These are phyloP conservation scores for Fusarium tuaranense DNA, from an alignment of 2,329 filamentous ascomycete species.

Conservation along the genomic window DNA sequence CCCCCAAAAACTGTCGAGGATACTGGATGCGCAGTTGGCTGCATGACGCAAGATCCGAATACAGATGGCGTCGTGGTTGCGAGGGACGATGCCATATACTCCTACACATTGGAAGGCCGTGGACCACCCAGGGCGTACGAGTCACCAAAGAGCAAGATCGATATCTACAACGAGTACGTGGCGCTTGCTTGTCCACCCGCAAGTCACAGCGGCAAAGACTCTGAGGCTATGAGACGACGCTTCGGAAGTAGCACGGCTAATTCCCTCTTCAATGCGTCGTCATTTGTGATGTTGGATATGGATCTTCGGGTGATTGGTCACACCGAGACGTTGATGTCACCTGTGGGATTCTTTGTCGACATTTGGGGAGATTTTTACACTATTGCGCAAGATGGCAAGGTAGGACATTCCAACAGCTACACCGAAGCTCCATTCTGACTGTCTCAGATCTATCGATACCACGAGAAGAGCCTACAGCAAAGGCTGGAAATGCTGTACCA, in stretches of 20 bases:
- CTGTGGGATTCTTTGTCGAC: constrained; percentile 82
- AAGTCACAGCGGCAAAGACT: constrained; percentile 63
- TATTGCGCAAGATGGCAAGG: constrained; percentile 92
- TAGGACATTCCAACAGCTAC: constrained; percentile 50
- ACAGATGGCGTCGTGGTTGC: constrained; percentile 92
- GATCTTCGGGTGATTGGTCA: constrained; percentile 91
- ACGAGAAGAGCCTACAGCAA: constrained; percentile 90
- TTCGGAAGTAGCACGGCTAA: constrained; percentile 79
- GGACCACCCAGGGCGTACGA: constrained; percentile 93
- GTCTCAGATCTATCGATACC: constrained; percentile 81
- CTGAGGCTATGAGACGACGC: constrained; percentile 73
- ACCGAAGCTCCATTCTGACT: constrained; percentile 23
- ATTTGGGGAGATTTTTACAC: constrained; percentile 94
- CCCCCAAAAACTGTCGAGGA: constrained; percentile 91
- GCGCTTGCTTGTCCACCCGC: constrained; percentile 83
- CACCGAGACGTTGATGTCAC: constrained; percentile 84
- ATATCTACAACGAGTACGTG: constrained; percentile 86
- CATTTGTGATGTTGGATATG: constrained; percentile 91
- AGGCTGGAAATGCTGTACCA: constrained; percentile 95
- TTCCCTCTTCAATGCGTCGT: constrained; percentile 86
- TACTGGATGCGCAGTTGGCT: constrained; percentile 89
- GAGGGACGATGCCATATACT: constrained; percentile 94
- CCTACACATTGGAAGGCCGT: constrained; percentile 86
- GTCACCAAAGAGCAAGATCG: constrained; percentile 85
- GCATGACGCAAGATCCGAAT: constrained; percentile 87